Evolutionary conservation across 1,139 yeast species (phyloP).

Genomic region (Kazachstania sp.): DNA sequence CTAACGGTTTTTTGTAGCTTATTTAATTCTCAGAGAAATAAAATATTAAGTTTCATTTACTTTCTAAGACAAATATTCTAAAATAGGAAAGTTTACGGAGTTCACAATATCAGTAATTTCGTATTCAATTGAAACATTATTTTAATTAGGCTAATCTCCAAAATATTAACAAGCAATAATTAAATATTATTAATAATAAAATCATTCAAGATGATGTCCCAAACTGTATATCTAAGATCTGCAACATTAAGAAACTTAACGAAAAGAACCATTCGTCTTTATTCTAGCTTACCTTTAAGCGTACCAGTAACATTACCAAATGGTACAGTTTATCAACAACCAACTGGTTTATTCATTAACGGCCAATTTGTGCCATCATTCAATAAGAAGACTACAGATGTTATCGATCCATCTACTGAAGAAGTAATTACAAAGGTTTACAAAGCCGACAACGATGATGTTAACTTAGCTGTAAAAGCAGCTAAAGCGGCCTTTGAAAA

Average conservation of each 20-base stretch:
- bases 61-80: too few species aligned
- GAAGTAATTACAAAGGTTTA: constrained; percentile 37
- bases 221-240: constrained; percentile 10
- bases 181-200: neutral
- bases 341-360: constrained; percentile 40
- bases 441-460: constrained; percentile 39
- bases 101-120: too few species aligned
- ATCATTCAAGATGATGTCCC: constrained; percentile 9
- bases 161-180: neutral
- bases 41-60: too few species aligned
- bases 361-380: constrained; percentile 36
- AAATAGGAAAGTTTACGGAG: too few species aligned
- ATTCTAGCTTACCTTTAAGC: constrained; percentile 29
- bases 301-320: constrained; percentile 43
- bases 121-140: too few species aligned
- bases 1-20: too few species aligned
- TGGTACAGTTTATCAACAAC: constrained; percentile 43
- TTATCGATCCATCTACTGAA: constrained; percentile 39
- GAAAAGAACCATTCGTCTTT: constrained; percentile 17
- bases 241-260: constrained; percentile 6
- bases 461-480: constrained; percentile 37
- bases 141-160: neutral
- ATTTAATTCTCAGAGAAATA: too few species aligned
- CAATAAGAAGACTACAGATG: constrained; percentile 36
- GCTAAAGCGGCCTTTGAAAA: constrained; percentile 35